phyloP scores from a whole-genome alignment of 106 monocot species.

The Apostasia ramifera region DNA sequence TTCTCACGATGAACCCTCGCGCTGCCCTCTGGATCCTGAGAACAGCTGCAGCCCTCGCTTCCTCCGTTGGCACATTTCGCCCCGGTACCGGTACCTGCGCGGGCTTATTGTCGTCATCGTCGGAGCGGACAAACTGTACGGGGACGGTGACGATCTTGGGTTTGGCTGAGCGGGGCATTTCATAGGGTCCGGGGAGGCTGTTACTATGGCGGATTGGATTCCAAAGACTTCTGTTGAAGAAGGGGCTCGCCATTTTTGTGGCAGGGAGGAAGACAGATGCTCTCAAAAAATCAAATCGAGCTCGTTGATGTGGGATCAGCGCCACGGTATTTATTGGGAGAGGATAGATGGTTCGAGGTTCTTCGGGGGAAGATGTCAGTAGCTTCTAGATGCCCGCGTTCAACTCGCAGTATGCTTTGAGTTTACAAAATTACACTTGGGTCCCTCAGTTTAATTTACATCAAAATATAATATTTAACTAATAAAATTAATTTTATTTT shows the following conservation, averaged over 20 bases:
- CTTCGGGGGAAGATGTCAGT: neutral
- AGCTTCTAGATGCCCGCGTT: no score
- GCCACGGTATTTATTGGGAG: neutral
- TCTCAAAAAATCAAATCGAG: neutral
- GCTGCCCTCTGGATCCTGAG: conserved; percentile 46
- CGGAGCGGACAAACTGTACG: conserved; percentile 40
- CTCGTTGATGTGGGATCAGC: neutral
- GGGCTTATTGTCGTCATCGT: neutral
- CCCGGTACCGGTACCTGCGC: neutral
- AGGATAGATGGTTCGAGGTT: conserved; percentile 1
- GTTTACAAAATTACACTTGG: no score
- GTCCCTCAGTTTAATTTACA: no score
- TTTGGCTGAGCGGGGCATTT: conserved; percentile 6
- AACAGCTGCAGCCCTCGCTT: conserved; percentile 19
- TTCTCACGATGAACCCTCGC: conserved; percentile 61
- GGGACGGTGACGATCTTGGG: conserved; percentile 46
- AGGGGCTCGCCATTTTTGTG: neutral
- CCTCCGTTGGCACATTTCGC: neutral
- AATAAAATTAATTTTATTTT: no score
- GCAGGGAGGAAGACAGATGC: neutral
- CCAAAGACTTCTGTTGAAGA: neutral
- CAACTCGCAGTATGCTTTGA: no score
- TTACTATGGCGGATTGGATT: conserved; percentile 7
- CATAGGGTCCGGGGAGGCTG: neutral
- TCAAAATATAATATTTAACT: no score